Evolutionary conservation across 1,284 basidiomycete genomes (phyloP).

Genomic region (Ustilago vetiveriae): DNA sequence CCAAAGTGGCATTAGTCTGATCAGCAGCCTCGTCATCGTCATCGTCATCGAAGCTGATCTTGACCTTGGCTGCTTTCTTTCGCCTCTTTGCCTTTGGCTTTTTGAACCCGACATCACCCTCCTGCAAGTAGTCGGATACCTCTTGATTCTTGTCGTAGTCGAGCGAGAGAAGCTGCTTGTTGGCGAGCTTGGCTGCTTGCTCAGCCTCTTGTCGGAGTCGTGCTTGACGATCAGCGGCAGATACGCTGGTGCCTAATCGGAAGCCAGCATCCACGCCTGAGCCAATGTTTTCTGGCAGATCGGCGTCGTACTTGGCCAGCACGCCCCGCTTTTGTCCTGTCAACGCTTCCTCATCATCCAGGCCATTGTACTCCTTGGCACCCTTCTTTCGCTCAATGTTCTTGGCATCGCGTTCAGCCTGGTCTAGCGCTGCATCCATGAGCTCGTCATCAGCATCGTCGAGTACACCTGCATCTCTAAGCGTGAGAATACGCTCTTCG

Average conservation of each 20-base stretch:
- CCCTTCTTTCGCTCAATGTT: slow-evolving; percentile 87
- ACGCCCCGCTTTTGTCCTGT: slow-evolving; percentile 82
- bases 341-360: slow-evolving; percentile 85
- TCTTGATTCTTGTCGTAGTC: slow-evolving; percentile 87
- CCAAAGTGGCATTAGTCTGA: slow-evolving; percentile 37
- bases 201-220: slow-evolving; percentile 71
- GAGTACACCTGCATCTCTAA: slow-evolving; percentile 92
- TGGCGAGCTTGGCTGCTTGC: slow-evolving; percentile 70
- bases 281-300: slow-evolving; percentile 73
- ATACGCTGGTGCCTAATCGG: slow-evolving; percentile 39
- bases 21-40: slow-evolving; percentile 68
- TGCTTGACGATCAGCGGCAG: slow-evolving; percentile 65
- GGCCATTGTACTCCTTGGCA: slow-evolving; percentile 88
- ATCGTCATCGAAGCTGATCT: slow-evolving; percentile 76
- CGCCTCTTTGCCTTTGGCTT: slow-evolving; percentile 81
- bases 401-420: slow-evolving; percentile 80
- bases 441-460: slow-evolving; percentile 98
- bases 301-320: slow-evolving; percentile 93
- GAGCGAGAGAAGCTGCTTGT: slow-evolving; percentile 75
- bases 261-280: slow-evolving; percentile 41
- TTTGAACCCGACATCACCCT: slow-evolving; percentile 91
- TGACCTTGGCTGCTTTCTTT: slow-evolving; percentile 86
- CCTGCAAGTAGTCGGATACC: slow-evolving; percentile 85
- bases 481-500: slow-evolving; percentile 90
- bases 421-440: slow-evolving; percentile 90